Evolutionary conservation across 495 filamentous ascomycete species (phyloP), one percentile per base, ranked within the genome.

Genomic region (Tuber aestivum): DNA sequence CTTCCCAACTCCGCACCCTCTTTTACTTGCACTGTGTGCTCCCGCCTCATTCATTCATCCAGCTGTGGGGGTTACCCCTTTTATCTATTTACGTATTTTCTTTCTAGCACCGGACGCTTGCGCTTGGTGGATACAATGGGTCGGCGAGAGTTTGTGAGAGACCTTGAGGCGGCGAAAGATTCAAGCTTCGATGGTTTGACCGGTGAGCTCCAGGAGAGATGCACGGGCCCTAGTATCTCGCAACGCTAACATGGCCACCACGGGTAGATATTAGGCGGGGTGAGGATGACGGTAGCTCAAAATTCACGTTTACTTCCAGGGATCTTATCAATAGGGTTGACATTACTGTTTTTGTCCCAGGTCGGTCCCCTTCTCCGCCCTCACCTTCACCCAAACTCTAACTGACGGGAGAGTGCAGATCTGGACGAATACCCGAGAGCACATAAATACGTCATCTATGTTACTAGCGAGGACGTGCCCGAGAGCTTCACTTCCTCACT

Each of bases 271-370:
- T 94, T 50, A 84, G 84, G 70, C 80, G 84, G 35, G 90, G 91
- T 18, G 88, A 89, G 10, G 89, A 88, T 50, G 88, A 92, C 82
- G 90, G 90, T 41, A 88, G 88, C 44, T 86, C 93, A 76, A 86
- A 84, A 5, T 91, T 93, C 77, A 83, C 81, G 0, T 90, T 87
- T 73, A 82, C 81, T 23, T 82, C 85, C 40, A 72, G 42, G 16
- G 70, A 77, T 38, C 70, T 78, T 42, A 79, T 73, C 7, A 73
- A 79, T 4, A 72, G 77, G 16, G 82, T 91, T 50, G 83, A 87
- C 42, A 85, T 92, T 41, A 86, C 86, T 35, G 88, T 84, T 23
- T 82, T 90, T 12, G 83, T 90, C 7, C 85, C 88, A 81, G 88
- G 89, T 91, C 83, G 72, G 85, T 83, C n/a, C 48, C 48, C 41